Evolutionary conservation across 2,329 filamentous ascomycete genomes (phyloP), one percentile per base, ranked within the genome.

Genomic region (Nemania sp.): DNA sequence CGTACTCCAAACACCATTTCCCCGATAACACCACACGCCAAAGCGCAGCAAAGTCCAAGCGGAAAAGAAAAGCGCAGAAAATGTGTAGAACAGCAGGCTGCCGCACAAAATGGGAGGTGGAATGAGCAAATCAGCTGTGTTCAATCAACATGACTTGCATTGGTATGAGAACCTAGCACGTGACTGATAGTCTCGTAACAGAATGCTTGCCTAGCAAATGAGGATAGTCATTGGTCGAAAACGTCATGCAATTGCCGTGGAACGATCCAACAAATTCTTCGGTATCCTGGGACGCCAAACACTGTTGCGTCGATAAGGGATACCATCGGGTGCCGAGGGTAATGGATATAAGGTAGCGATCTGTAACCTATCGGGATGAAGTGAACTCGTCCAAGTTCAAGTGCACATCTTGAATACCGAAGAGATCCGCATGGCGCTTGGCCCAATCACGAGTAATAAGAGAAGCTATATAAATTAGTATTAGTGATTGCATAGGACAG

Each of bases 401-500:
- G 39, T 78, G 69, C 20, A 73, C 73, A 55, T 83, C 77, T 23
- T 70, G 70, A 56, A 87, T 77, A 57, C 79, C 81, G 56, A 85
- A 84, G 47, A 77, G 68, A 23, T 71, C 66, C 3, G 82, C 82
- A 64, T 89, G 89, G 72, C 88, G 89, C 80, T 96, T 97, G 53
- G 91, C 91, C 94, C 94, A 99, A 68, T 89, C 85, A 65, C 93
- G 90, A 30, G 92, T 89, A 57, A 96, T 80, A 66, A 97, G 91
- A 22, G 93, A 97, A 65, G 91, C 92, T 96, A 39, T 65, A 61
- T 61, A 62, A 36, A 47, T 67, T 63, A 68, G 63, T 6, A 30
- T 8, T 9, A 11, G 11, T 14, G 7, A 36, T 37, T 6, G 4
- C 12, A 15, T 42, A 2, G 41, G 2, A 34, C 9, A 15, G n/a